phyloP scores from a whole-genome alignment of 768 basidiomycete species.

The Suillus bovinus region DNA sequence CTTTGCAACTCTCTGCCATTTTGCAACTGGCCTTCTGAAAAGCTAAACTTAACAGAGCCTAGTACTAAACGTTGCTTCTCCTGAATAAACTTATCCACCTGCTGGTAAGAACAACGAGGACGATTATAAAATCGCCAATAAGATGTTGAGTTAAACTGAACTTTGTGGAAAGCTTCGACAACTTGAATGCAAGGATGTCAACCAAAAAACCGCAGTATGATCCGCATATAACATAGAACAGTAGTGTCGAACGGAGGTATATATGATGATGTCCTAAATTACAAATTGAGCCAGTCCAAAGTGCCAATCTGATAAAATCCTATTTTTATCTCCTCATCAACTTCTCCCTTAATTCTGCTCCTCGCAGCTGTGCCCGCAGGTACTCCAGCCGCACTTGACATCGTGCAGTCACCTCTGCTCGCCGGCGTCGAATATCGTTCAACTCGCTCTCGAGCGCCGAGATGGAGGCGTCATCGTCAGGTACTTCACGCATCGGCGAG shows the following conservation, averaged over 20 bases:
- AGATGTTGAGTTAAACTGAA: not conserved
- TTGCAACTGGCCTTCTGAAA: no score
- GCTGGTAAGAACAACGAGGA: no score
- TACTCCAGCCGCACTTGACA: constrained; percentile 81
- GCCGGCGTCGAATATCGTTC: constrained; percentile 65
- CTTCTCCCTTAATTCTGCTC: constrained; percentile 83
- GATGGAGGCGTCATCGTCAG: constrained; percentile 39
- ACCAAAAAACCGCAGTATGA: not conserved
- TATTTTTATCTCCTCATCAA: constrained; percentile 55
- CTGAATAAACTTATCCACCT: no score
- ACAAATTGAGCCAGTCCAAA: not conserved
- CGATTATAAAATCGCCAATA: not conserved
- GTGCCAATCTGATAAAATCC: not conserved
- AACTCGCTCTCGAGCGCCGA: constrained; percentile 54
- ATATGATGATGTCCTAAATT: constrained; percentile 4
- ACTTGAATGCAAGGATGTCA: not conserved
- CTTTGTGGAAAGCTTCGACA: not conserved
- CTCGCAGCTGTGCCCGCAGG: constrained; percentile 78
- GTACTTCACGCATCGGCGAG: constrained; percentile 17
- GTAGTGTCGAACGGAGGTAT: constrained; percentile 2
- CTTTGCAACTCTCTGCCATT: no score
- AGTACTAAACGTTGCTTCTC: no score
- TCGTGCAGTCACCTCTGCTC: constrained; percentile 68
- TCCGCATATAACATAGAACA: not conserved
- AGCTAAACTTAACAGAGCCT: not conserved